Conservation (phyloP, 805 yeast species). For the Pichia deserticola region DNA sequence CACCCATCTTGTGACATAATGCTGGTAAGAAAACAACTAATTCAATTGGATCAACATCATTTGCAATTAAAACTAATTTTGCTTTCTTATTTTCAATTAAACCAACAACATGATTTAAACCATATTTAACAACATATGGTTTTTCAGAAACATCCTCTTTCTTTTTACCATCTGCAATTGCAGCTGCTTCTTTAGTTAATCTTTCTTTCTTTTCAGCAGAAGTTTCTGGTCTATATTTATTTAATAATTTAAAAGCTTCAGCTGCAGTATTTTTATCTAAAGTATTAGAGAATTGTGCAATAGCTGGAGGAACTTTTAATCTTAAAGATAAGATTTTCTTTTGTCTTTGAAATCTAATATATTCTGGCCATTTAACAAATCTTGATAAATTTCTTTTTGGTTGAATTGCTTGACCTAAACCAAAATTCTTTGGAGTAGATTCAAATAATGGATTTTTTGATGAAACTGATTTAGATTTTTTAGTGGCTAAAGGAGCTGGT, state of each 20-base stretch:
- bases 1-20: slow-evolving; percentile 98
- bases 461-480: slow-evolving; percentile 44
- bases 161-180: slow-evolving; percentile 96
- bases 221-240: slow-evolving; percentile 99
- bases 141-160: slow-evolving; percentile 94
- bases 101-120: slow-evolving; percentile 98
- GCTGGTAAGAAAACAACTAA: slow-evolving; percentile 97
- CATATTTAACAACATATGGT: slow-evolving; percentile 96
- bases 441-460: slow-evolving; percentile 80
- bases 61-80: slow-evolving; percentile 92
- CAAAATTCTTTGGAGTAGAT: slow-evolving; percentile 86
- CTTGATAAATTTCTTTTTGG: slow-evolving; percentile 94
- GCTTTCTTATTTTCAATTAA: slow-evolving; percentile 98
- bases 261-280: slow-evolving; percentile 99
- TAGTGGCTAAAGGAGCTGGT: slow-evolving; percentile 94
- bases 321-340: slow-evolving; percentile 92
- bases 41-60: slow-evolving; percentile 99
- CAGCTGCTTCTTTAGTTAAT: slow-evolving; percentile 98
- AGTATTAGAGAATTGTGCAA: slow-evolving; percentile 92
- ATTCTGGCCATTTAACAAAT: slow-evolving; percentile 99
- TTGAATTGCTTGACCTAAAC: slow-evolving; percentile 94
- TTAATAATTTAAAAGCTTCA: slow-evolving; percentile 92
- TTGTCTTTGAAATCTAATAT: slow-evolving; percentile 97
- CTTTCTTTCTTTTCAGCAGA: slow-evolving; percentile 97
- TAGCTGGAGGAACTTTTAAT: slow-evolving; percentile 98